These are phyloP conservation scores for Fusarium sp. DNA, from an alignment of 2,329 filamentous ascomycete species.

Conservation along the genomic window DNA sequence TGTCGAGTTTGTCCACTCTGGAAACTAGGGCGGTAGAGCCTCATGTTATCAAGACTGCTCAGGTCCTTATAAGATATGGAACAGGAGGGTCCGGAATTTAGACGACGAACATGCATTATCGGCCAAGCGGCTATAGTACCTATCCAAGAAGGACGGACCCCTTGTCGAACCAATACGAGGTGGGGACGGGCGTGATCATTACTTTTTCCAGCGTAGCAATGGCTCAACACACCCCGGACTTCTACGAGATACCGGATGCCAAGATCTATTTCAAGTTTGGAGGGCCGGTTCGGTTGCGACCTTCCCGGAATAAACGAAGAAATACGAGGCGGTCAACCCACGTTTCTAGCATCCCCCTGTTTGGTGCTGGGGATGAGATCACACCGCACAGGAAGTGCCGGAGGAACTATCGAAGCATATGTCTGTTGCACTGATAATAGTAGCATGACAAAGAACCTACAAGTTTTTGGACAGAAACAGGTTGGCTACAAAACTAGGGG, in stretches of 20 bases:
- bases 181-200: background rate
- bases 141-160: background rate
- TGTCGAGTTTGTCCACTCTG: background rate
- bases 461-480: background rate
- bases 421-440: background rate
- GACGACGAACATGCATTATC: background rate
- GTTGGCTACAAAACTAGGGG: background rate
- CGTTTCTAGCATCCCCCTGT: background rate
- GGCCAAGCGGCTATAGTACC: background rate
- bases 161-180: background rate
- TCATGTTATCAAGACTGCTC: background rate
- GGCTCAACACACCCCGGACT: background rate
- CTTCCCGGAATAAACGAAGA: background rate
- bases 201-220: background rate
- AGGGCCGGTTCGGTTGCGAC: background rate
- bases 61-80: background rate
- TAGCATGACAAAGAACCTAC: background rate
- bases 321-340: background rate
- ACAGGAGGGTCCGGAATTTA: background rate
- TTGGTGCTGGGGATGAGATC: background rate
- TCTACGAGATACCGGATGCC: background rate
- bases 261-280: background rate
- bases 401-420: background rate
- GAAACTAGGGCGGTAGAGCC: background rate
- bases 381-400: background rate